phyloP scores from a whole-genome alignment of 2,329 filamentous ascomycete species.

The Monosporascus cannonballus region DNA sequence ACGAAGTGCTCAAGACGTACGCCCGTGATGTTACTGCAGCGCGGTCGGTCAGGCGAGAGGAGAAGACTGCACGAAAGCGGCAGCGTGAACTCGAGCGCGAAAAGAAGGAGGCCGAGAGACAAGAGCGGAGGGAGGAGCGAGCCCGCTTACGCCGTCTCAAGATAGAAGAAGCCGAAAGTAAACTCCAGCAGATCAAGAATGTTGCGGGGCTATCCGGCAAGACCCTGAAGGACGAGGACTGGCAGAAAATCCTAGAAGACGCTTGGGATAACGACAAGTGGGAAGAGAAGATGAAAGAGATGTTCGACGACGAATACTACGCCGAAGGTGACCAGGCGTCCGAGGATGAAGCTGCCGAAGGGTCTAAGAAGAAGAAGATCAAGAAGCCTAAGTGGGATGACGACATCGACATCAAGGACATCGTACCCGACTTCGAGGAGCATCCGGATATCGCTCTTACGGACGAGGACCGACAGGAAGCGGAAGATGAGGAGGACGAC shows the following conservation, averaged over 20 bases:
- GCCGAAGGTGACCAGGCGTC: slow-evolving; percentile 59
- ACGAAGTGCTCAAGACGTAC: slow-evolving; percentile 83
- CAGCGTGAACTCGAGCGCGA: slow-evolving; percentile 72
- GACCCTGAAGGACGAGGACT: slow-evolving; percentile 66
- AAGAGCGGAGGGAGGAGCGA: slow-evolving; percentile 70
- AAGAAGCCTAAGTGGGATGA: slow-evolving; percentile 94
- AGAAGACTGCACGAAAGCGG: slow-evolving; percentile 69
- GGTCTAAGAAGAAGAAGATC: slow-evolving; percentile 51
- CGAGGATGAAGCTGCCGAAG: slow-evolving; percentile 43
- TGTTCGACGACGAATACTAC: slow-evolving; percentile 91
- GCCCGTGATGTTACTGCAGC: slow-evolving; percentile 78
- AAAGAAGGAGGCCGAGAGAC: slow-evolving; percentile 72
- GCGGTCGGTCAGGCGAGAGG: slow-evolving; percentile 81
- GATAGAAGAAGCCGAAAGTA: slow-evolving; percentile 83
- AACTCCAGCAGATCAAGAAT: slow-evolving; percentile 81
- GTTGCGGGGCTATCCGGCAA: slow-evolving; percentile 74
- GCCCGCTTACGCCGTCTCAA: slow-evolving; percentile 80
- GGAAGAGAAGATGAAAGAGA: slow-evolving; percentile 83
- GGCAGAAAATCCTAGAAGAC: slow-evolving; percentile 77
- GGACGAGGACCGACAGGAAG: slow-evolving; percentile 42
- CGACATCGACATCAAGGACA: slow-evolving; percentile 93
- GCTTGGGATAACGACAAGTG: slow-evolving; percentile 86
- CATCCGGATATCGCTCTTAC: slow-evolving; percentile 50
- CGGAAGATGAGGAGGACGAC: slow-evolving; percentile 29
- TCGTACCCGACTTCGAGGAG: slow-evolving; percentile 74